Conservation (phyloP, 495 filamentous ascomycete genomes). For the Corynascus novoguineensis region DNA sequence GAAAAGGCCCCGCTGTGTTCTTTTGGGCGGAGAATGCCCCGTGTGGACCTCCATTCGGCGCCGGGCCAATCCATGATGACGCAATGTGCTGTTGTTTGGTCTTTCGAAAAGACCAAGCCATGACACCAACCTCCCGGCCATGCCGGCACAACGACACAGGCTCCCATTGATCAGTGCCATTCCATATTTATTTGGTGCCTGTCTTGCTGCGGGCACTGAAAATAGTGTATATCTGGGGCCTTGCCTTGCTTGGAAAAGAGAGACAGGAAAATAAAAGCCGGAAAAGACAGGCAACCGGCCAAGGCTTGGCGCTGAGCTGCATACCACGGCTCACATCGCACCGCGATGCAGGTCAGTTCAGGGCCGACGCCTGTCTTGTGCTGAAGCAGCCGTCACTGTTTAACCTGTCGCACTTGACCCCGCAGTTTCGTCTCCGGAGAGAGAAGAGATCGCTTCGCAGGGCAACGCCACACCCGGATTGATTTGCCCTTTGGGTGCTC, state of each 20-base stretch:
- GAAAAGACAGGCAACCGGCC: not conserved
- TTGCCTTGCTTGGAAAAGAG: too few species aligned
- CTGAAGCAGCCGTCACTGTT: not conserved
- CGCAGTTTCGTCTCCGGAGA: not conserved
- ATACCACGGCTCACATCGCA: not conserved
- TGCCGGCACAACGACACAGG: not conserved
- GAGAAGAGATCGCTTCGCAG: not conserved
- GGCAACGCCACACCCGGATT: not conserved
- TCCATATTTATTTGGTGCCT: too few species aligned
- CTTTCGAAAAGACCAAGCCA: too few species aligned
- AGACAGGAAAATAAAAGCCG: too few species aligned
- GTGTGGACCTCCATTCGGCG: not conserved
- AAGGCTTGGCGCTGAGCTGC: too few species aligned
- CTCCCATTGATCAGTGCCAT: not conserved
- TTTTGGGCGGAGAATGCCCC: not conserved
- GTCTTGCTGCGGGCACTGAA: too few species aligned
- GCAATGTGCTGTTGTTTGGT: conserved; percentile 18
- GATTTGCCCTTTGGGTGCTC: not conserved
- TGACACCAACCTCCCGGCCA: conserved; percentile 4
- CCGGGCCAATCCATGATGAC: conserved; percentile 19
- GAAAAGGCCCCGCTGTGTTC: conserved; percentile 12
- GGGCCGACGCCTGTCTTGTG: not conserved
- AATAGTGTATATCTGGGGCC: too few species aligned
- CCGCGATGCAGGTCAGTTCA: not conserved
- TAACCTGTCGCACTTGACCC: not conserved